Conservation (phyloP, 163 green algal species). For the Picocystis sp. region DNA sequence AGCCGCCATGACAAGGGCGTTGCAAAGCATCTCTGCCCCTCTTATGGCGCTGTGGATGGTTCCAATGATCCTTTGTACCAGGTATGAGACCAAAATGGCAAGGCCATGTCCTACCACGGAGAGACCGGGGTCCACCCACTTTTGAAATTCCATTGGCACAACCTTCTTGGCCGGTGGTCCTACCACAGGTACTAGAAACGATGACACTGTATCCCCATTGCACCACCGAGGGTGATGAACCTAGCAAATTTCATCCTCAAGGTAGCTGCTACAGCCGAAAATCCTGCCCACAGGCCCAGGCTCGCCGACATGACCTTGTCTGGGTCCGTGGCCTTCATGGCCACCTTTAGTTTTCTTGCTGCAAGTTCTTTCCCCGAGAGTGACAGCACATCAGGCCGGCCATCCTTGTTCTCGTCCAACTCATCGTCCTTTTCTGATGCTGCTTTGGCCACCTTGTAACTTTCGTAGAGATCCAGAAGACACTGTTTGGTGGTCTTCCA, state of each 20-base stretch:
- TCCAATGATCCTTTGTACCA: conserved; percentile 10
- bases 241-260: conserved; percentile 11
- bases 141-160: conserved; percentile 12
- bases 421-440: conserved; percentile 14
- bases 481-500: background rate
- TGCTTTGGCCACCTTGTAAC: conserved; percentile 9
- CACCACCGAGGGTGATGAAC: conserved; percentile 6
- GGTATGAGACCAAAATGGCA: conserved; percentile 4
- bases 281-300: conserved; percentile 4
- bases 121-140: conserved; percentile 10
- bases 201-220: conserved; percentile 11
- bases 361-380: background rate
- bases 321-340: conserved; percentile 11
- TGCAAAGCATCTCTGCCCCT: conserved; percentile 6
- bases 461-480: conserved; percentile 1
- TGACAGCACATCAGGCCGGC: conserved; percentile 8
- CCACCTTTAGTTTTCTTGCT: conserved; percentile 6
- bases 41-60: conserved; percentile 10
- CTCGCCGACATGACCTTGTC: conserved; percentile 3
- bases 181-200: background rate
- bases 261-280: conserved; percentile 12
- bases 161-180: conserved; percentile 3
- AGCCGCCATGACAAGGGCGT: conserved; percentile 1
- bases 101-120: background rate
- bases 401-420: conserved; percentile 11